Evolutionary conservation across 75 land plant genomes (phyloP).

Genomic region (Cupressus sempervirens): DNA sequence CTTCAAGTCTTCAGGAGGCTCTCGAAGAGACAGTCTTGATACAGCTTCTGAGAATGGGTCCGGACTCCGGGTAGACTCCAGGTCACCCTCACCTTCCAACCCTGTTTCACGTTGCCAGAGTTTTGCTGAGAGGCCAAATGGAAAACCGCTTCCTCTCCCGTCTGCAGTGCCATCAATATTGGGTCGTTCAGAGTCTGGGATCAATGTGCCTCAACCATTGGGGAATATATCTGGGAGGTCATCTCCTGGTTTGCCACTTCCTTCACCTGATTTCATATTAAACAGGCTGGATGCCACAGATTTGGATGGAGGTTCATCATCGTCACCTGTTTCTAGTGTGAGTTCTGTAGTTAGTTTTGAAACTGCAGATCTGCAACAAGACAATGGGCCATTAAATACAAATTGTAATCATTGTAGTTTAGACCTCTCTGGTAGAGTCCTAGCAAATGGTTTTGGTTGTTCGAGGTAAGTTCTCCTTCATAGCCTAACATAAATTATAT

Average conservation of each 20-base stretch:
- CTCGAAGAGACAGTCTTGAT: constrained; percentile 30
- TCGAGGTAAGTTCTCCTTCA: constrained; percentile 29
- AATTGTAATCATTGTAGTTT: constrained; percentile 40
- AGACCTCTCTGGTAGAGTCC: constrained; percentile 29
- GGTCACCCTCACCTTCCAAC: constrained; percentile 55
- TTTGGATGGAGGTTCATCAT: constrained; percentile 40
- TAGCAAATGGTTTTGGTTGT: constrained; percentile 24
- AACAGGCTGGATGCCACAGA: constrained; percentile 30
- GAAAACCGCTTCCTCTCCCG: constrained; percentile 72
- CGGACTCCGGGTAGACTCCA: constrained; percentile 33
- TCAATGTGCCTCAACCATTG: constrained; percentile 25
- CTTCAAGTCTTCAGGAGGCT: constrained; percentile 23
- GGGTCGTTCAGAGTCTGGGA: constrained; percentile 37
- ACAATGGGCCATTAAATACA: constrained; percentile 10
- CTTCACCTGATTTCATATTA: constrained; percentile 29
- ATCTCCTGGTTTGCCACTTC: constrained; percentile 45
- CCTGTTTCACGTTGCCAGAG: constrained; percentile 63
- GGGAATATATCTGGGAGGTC: constrained; percentile 34
- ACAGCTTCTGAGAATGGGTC: constrained; percentile 43
- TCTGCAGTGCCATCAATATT: constrained; percentile 13
- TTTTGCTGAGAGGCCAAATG: constrained; percentile 52
- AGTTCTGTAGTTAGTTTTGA: constrained; percentile 59
- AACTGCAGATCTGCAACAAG: constrained; percentile 30
- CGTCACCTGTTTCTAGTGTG: constrained; percentile 51
- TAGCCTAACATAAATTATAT: neutral